These are phyloP conservation scores for Aspergillus cristatus DNA, from an alignment of 495 filamentous ascomycete genomes.

Conservation along the genomic window DNA sequence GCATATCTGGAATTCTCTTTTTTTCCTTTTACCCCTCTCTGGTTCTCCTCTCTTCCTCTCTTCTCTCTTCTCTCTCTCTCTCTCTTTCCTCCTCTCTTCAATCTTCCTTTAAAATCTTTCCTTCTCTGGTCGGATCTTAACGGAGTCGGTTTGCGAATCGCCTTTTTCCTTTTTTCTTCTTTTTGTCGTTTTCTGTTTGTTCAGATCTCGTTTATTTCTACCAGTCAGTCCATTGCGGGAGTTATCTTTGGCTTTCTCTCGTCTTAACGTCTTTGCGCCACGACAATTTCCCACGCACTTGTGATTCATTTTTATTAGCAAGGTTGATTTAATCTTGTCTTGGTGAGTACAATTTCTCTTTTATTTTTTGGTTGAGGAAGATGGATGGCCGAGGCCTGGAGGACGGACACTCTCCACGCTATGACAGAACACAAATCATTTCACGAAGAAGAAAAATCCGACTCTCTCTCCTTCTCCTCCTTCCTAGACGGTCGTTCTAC, in stretches of 20 bases:
- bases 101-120: slow-evolving; percentile 12
- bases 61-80: slow-evolving; percentile 23
- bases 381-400: no score
- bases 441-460: no score
- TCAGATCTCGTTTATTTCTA: slow-evolving; percentile 26
- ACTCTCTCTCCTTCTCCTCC: no score
- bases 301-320: slow-evolving; percentile 7
- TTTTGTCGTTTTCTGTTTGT: slow-evolving; percentile 26
- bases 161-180: slow-evolving; percentile 31
- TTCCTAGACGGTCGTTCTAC: no score
- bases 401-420: no score
- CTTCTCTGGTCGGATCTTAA: slow-evolving; percentile 10
- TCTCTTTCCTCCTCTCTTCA: slow-evolving; percentile 28
- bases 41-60: slow-evolving; percentile 22
- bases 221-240: slow-evolving; percentile 24
- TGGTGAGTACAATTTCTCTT: slow-evolving; percentile 26
- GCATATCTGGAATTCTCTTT: slow-evolving; percentile 21
- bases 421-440: no score
- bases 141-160: slow-evolving; percentile 36
- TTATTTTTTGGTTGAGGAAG: neutral
- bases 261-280: slow-evolving; percentile 21
- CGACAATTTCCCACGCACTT: slow-evolving; percentile 15
- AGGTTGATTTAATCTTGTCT: slow-evolving; percentile 15
- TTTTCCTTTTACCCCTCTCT: slow-evolving; percentile 19
- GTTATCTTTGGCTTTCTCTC: slow-evolving; percentile 19